Conservation (phyloP, 176 grass and related monocot species). For the Bolboschoenus planiculmis region DNA sequence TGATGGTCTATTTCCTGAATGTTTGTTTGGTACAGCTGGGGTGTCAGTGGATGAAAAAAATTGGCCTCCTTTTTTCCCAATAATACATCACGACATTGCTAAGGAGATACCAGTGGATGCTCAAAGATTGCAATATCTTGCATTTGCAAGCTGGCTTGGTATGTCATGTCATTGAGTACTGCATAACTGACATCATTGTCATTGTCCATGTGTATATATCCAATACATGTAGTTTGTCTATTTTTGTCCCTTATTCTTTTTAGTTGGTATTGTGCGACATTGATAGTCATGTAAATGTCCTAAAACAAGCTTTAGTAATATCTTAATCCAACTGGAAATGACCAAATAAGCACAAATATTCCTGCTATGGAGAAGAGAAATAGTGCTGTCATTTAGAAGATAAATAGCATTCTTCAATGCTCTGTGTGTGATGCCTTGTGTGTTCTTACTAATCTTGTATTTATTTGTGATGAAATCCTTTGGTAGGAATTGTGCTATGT, state of each 20-base stretch:
- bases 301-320: not conserved
- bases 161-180: not conserved
- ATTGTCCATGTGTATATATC: constrained; percentile 2
- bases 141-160: constrained; percentile 87
- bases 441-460: constrained; percentile 3
- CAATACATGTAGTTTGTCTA: constrained; percentile 34
- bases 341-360: not conserved
- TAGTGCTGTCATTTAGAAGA: not conserved
- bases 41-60: constrained; percentile 75
- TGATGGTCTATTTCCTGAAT: not conserved
- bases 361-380: not conserved
- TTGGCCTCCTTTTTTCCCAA: constrained; percentile 77
- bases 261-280: constrained; percentile 42
- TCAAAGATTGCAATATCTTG: constrained; percentile 80
- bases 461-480: constrained; percentile 16
- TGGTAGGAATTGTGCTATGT: constrained; percentile 82
- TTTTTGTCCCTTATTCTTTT: constrained; percentile 33
- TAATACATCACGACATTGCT: constrained; percentile 88
- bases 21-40: constrained; percentile 31
- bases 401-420: not conserved
- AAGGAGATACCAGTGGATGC: constrained; percentile 84
- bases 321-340: not conserved
- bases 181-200: not conserved
- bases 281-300: constrained; percentile 6
- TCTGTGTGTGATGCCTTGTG: not conserved